phyloP scores from a whole-genome alignment of 192 early-diverging fungal species.

The Rhizoclosmatium globosum region DNA sequence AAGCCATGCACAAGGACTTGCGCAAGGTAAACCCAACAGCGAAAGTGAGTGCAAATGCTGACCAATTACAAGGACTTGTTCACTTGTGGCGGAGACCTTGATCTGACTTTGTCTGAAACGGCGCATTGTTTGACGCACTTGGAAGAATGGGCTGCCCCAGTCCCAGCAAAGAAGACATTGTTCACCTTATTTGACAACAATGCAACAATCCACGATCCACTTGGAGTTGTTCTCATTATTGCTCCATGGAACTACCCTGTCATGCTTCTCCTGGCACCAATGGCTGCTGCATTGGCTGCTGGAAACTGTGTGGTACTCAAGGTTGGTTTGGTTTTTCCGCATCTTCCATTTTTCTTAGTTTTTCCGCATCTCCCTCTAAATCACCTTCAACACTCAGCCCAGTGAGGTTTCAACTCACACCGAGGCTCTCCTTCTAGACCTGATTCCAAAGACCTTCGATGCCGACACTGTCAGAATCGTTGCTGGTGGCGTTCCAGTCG shows the following conservation, averaged over 20 bases:
- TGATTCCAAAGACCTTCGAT: conserved; percentile 82
- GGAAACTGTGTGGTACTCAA: conserved; percentile 77
- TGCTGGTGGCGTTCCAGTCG: conserved; percentile 77
- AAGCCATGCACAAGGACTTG: conserved; percentile 47
- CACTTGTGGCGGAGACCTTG: not conserved
- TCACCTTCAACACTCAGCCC: conserved; percentile 60
- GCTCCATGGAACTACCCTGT: conserved; percentile 48
- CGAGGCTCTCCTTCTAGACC: conserved; percentile 65
- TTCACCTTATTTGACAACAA: conserved; percentile 29
- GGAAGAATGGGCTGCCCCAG: conserved; percentile 48
- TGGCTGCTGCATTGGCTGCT: conserved; percentile 86
- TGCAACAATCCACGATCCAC: conserved; percentile 65
- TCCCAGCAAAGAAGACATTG: conserved; percentile 9
- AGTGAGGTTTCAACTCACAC: conserved; percentile 80
- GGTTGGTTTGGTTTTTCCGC: conserved; percentile 13
- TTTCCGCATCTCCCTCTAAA: not conserved
- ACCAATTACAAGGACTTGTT: not conserved
- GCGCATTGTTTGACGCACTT: conserved; percentile 46
- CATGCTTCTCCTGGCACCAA: conserved; percentile 72
- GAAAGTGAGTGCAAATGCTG: not conserved
- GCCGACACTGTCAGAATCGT: conserved; percentile 68
- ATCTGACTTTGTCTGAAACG: conserved; percentile 33
- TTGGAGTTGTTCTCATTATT: conserved; percentile 68
- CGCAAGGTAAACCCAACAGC: conserved; percentile 1
- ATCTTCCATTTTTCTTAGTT: not conserved